phyloP scores from a whole-genome alignment of 2,329 filamentous ascomycete genomes.

The Arthrobotrys conoides region DNA sequence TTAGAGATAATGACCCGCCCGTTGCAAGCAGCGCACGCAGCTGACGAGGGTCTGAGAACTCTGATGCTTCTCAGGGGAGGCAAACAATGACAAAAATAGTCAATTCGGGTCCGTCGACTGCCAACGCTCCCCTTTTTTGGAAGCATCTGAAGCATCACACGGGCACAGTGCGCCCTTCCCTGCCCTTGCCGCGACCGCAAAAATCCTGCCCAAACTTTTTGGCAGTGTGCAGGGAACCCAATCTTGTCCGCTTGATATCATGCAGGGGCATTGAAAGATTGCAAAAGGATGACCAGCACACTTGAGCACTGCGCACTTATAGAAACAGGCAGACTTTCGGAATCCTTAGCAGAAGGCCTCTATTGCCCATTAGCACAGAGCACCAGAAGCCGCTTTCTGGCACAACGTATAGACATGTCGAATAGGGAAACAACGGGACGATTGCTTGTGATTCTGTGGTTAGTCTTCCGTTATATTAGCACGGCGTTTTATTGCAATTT shows the following conservation, averaged over 20 bases:
- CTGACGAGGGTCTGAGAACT: constrained; percentile 27
- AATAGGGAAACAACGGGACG: constrained; percentile 43
- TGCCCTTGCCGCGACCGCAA: constrained; percentile 36
- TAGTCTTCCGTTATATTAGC: constrained; percentile 37
- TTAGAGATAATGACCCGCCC: constrained; percentile 4
- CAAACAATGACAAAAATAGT: constrained; percentile 57
- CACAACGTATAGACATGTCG: constrained; percentile 18
- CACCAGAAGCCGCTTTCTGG: neutral
- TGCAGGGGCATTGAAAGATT: constrained; percentile 42
- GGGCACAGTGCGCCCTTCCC: constrained; percentile 19
- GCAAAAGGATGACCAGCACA: constrained; percentile 29
- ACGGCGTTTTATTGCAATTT: constrained; percentile 57
- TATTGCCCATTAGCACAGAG: neutral
- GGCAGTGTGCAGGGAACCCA: constrained; percentile 20
- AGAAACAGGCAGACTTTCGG: constrained; percentile 9
- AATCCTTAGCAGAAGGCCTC: neutral
- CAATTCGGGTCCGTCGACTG: constrained; percentile 16
- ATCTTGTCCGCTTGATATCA: constrained; percentile 32
- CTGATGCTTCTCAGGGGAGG: constrained; percentile 43
- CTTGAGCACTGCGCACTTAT: neutral
- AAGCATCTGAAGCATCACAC: constrained; percentile 49
- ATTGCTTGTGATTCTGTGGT: constrained; percentile 45
- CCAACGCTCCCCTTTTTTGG: constrained; percentile 38
- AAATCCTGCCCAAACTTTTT: constrained; percentile 27
- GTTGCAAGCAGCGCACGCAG: constrained; percentile 1